Evolutionary conservation across 805 yeast species (phyloP).

Genomic region (Saturnispora kantuleensis): DNA sequence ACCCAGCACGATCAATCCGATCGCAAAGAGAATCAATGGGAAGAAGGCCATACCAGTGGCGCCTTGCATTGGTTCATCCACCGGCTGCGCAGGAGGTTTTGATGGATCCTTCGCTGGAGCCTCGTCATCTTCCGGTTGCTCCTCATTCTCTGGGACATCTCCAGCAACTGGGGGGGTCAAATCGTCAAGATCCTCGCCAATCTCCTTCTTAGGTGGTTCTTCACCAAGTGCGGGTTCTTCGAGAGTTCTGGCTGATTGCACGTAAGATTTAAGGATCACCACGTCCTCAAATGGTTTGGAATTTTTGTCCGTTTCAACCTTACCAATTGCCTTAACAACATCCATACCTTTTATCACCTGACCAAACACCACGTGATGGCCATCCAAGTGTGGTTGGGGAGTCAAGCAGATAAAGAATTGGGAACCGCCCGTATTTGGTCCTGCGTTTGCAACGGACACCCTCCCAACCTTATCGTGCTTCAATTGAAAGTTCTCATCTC

Average conservation of each 20-base stretch:
- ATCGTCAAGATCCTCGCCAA: conserved; percentile 4
- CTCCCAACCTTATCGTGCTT: conserved; percentile 40
- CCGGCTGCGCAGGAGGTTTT: neutral
- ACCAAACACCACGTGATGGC: conserved; percentile 68
- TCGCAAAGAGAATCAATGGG: neutral
- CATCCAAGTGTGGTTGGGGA: conserved; percentile 43
- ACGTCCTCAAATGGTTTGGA: conserved; percentile 38
- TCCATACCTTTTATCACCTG: conserved; percentile 62
- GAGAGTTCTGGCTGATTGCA: neutral
- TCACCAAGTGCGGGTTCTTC: neutral
- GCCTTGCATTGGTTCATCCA: neutral
- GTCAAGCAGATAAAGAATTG: conserved; percentile 61
- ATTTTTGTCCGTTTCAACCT: conserved; percentile 33
- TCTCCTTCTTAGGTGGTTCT: too few relatives aligned
- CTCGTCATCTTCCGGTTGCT: neutral
- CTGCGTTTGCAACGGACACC: conserved; percentile 43
- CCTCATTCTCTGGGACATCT: neutral
- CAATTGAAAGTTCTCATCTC: conserved; percentile 57
- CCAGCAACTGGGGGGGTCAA: neutral
- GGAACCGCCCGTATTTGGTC: conserved; percentile 50
- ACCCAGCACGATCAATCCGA: neutral
- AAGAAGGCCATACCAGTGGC: conserved; percentile 5
- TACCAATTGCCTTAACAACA: conserved; percentile 51
- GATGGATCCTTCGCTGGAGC: neutral
- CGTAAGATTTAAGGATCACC: conserved; percentile 24